Evolutionary conservation across 2,329 filamentous ascomycete species (phyloP).

Genomic region (Verticillium tricorpus): DNA sequence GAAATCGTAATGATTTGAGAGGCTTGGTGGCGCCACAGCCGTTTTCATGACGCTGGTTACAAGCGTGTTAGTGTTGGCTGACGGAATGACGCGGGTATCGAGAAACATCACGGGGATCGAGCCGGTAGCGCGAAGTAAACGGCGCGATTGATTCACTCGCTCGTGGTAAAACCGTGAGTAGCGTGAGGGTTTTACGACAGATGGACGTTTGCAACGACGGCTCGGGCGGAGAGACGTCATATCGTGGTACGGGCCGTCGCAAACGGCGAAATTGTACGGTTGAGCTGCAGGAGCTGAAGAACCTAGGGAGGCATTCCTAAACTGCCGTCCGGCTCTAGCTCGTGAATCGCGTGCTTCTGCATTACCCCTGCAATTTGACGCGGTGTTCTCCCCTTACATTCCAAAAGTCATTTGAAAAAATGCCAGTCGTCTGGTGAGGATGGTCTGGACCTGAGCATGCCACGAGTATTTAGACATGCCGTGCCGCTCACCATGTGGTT

Average conservation of each 20-base stretch:
- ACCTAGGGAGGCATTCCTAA: background rate
- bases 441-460: background rate
- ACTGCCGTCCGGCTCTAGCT: background rate
- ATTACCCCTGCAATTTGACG: background rate
- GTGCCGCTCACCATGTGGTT: background rate
- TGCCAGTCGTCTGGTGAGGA: background rate
- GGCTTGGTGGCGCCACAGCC: background rate
- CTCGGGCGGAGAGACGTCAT: background rate
- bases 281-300: background rate
- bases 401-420: background rate
- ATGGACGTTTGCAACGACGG: background rate
- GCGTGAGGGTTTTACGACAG: background rate
- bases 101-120: background rate
- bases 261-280: background rate
- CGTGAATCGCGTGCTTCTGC: background rate
- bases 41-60: background rate
- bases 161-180: background rate
- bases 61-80: background rate
- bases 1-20: background rate
- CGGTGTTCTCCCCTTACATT: background rate
- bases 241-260: background rate
- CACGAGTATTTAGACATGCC: background rate
- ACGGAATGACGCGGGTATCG: background rate
- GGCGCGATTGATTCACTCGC: background rate
- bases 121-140: background rate